Percentiles rank a stretch among this genome's conserved stretches.
Evolutionary conservation across 306 rosid genomes (phyloP).

Genomic region (Lablab purpureus): DNA sequence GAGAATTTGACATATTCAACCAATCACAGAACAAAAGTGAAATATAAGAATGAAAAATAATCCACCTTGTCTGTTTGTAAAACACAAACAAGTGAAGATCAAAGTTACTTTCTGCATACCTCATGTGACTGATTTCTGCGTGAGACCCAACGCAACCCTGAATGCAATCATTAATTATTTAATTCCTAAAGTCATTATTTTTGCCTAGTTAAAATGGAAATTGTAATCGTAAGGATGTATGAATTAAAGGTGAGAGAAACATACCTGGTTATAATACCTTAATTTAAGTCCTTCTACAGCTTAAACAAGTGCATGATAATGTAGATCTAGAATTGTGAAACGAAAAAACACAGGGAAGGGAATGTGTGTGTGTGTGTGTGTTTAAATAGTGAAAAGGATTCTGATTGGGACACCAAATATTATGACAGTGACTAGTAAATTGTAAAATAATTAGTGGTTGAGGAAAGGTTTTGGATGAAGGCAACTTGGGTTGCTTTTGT

Average conservation of each 20-base stretch:
- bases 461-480: slow-evolving; percentile 33
- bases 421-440: slow-evolving; percentile 33
- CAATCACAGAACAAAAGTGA: neutral
- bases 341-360: neutral
- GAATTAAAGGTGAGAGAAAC: neutral
- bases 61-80: slow-evolving; percentile 18
- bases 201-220: neutral
- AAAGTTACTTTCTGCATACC: neutral
- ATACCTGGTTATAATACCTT: slow-evolving; percentile 9
- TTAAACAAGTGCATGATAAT: slow-evolving; percentile 4
- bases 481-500: slow-evolving; percentile 11
- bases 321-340: slow-evolving; percentile 19
- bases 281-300: neutral
- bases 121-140: neutral
- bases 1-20: neutral
- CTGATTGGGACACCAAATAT: slow-evolving; percentile 26
- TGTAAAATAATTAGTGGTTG: slow-evolving; percentile 38
- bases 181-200: neutral
- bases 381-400: slow-evolving; percentile 8
- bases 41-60: neutral
- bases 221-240: neutral
- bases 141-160: neutral
- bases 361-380: neutral
- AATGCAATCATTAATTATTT: neutral
- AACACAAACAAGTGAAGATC: slow-evolving; percentile 14